These are phyloP conservation scores for Mortierella sp. DNA, from an alignment of 371 early-diverging fungal species.

Conservation along the genomic window DNA sequence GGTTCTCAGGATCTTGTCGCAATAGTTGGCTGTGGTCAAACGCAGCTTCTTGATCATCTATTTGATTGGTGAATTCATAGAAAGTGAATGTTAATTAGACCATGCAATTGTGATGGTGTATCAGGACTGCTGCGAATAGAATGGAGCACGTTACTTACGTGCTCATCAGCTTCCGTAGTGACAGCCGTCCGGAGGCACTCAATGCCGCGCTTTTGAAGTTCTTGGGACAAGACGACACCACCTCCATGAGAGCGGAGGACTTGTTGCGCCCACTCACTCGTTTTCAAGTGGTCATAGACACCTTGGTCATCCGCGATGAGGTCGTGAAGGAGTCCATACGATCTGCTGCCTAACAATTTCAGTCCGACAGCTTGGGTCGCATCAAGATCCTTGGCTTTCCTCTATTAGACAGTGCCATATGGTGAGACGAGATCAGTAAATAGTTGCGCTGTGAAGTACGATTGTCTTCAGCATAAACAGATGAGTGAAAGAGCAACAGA, in stretches of 20 bases:
- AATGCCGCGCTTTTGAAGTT: constrained; percentile 43
- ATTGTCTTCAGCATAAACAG: not conserved
- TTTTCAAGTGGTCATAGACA: constrained; percentile 7
- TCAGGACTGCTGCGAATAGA: not conserved
- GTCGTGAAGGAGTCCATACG: constrained; percentile 38
- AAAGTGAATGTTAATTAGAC: not conserved
- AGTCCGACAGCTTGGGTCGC: constrained; percentile 20
- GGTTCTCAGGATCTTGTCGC: constrained; percentile 60
- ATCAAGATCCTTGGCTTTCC: constrained; percentile 1
- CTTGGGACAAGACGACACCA: constrained; percentile 11
- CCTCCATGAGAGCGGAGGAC: constrained; percentile 17
- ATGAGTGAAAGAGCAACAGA: not conserved
- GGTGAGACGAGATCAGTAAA: not conserved
- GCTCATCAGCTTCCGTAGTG: constrained; percentile 10
- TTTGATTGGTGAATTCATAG: not conserved
- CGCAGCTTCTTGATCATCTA: constrained; percentile 46
- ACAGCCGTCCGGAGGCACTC: constrained; percentile 31
- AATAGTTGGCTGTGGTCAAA: constrained; percentile 59
- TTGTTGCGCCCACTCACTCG: constrained; percentile 29
- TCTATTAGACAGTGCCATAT: not conserved
- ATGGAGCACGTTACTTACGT: constrained; percentile 5
- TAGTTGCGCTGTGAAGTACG: not conserved
- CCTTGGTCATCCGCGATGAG: constrained; percentile 21
- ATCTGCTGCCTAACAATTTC: constrained; percentile 36
- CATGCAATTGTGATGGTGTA: not conserved